Conservation (phyloP, 75 land plant genomes). For the Pinus taeda region DNA sequence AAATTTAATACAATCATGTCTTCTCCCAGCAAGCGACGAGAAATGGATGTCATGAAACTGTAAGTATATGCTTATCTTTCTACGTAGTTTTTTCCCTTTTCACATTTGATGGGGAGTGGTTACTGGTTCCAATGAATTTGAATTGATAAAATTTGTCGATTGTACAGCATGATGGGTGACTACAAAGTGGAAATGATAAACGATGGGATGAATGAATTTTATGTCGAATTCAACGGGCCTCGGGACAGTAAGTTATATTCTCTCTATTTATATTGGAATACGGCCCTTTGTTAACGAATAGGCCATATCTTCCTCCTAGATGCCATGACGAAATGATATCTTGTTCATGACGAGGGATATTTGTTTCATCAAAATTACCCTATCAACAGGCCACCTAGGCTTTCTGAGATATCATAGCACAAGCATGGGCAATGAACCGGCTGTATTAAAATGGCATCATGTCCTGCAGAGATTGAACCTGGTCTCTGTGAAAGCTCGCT, state of each 20-base stretch:
- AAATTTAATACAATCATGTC: slow-evolving; percentile 31
- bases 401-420: too few species aligned
- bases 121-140: not conserved
- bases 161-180: slow-evolving; percentile 90
- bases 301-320: too few species aligned
- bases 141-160: not conserved
- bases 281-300: too few species aligned
- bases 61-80: slow-evolving; percentile 18
- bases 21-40: slow-evolving; percentile 86
- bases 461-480: too few species aligned
- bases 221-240: slow-evolving; percentile 88
- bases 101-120: not conserved
- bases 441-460: too few species aligned
- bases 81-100: not conserved
- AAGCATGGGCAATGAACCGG: too few species aligned
- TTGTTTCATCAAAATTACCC: too few species aligned
- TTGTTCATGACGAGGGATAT: too few species aligned
- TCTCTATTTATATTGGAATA: not conserved
- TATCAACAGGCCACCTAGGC: too few species aligned
- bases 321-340: too few species aligned
- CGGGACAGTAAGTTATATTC: slow-evolving; percentile 57
- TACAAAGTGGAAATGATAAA: slow-evolving; percentile 88
- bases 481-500: too few species aligned
- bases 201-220: slow-evolving; percentile 85
- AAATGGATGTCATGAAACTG: slow-evolving; percentile 93